phyloP scores from a whole-genome alignment of 345 rosid genomes.

The Populus euphratica region DNA sequence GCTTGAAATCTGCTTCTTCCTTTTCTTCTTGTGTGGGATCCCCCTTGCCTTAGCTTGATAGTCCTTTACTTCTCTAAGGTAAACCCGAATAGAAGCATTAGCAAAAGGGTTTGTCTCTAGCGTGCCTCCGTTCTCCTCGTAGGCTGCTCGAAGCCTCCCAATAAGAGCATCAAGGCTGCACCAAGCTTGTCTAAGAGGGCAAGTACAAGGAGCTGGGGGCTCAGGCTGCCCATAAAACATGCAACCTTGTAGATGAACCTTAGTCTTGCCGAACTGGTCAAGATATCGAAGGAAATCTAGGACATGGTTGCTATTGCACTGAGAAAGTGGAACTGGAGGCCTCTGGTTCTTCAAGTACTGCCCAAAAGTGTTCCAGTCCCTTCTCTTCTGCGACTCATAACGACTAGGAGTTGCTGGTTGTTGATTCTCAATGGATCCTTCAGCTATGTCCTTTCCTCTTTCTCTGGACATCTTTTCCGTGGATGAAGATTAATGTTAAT shows the following conservation, averaged over 20 bases:
- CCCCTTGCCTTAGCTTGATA: constrained; percentile 87
- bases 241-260: constrained; percentile 72
- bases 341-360: constrained; percentile 68
- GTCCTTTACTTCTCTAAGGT: constrained; percentile 72
- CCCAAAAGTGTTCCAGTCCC: constrained; percentile 84
- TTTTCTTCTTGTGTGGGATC: constrained; percentile 80
- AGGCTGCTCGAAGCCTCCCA: constrained; percentile 84
- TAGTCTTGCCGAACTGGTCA: constrained; percentile 84
- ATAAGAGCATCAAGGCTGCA: constrained; percentile 90
- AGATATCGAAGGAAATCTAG: constrained; percentile 68
- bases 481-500: constrained; percentile 3
- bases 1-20: constrained; percentile 46
- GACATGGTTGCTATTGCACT: constrained; percentile 61
- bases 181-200: constrained; percentile 88
- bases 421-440: constrained; percentile 28
- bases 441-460: constrained; percentile 41
- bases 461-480: constrained; percentile 35
- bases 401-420: constrained; percentile 52
- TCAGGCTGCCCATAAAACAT: constrained; percentile 82
- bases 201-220: constrained; percentile 87
- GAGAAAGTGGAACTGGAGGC: constrained; percentile 59
- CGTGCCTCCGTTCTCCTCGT: constrained; percentile 83
- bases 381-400: constrained; percentile 71
- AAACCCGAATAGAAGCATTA: constrained; percentile 60
- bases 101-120: constrained; percentile 83